Percentiles rank a stretch among this genome's conserved stretches.
phyloP scores from a whole-genome alignment of 257 asterid genomes.

The Pogostemon cablin region DNA sequence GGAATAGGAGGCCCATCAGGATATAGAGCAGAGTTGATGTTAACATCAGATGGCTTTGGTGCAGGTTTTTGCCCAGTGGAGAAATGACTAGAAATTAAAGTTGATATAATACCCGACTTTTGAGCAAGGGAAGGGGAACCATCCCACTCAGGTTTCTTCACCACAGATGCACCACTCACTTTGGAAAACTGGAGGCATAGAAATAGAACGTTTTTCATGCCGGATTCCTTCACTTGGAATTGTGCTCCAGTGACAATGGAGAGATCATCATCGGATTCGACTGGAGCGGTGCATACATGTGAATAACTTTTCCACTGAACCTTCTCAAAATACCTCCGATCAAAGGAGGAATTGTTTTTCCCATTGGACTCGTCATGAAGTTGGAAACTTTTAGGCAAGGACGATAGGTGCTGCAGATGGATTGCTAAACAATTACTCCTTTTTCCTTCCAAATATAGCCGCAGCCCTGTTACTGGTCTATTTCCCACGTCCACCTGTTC shows the following conservation, averaged over 20 bases:
- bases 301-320: slow-evolving; percentile 80
- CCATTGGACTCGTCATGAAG: slow-evolving; percentile 40
- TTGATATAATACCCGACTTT: slow-evolving; percentile 71
- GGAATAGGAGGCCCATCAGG: slow-evolving; percentile 77
- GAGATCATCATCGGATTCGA: slow-evolving; percentile 68
- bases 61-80: slow-evolving; percentile 57
- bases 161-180: slow-evolving; percentile 58
- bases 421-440: slow-evolving; percentile 70
- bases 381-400: slow-evolving; percentile 69
- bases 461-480: slow-evolving; percentile 70
- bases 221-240: slow-evolving; percentile 65
- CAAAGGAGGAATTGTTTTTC: slow-evolving; percentile 41
- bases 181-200: slow-evolving; percentile 58
- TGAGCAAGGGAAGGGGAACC: slow-evolving; percentile 65
- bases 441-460: slow-evolving; percentile 76
- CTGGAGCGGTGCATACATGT: slow-evolving; percentile 71
- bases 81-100: slow-evolving; percentile 56
- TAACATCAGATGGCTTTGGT: slow-evolving; percentile 63
- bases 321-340: slow-evolving; percentile 68
- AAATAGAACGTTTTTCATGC: slow-evolving; percentile 66
- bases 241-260: slow-evolving; percentile 69
- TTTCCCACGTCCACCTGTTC: slow-evolving; percentile 69
- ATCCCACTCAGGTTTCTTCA: slow-evolving; percentile 75
- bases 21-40: slow-evolving; percentile 69
- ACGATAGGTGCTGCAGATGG: slow-evolving; percentile 81